Evolutionary conservation across 2,329 filamentous ascomycete genomes (phyloP), one percentile per base, ranked within the genome.

Genomic region (Rugonectria rugulosa): DNA sequence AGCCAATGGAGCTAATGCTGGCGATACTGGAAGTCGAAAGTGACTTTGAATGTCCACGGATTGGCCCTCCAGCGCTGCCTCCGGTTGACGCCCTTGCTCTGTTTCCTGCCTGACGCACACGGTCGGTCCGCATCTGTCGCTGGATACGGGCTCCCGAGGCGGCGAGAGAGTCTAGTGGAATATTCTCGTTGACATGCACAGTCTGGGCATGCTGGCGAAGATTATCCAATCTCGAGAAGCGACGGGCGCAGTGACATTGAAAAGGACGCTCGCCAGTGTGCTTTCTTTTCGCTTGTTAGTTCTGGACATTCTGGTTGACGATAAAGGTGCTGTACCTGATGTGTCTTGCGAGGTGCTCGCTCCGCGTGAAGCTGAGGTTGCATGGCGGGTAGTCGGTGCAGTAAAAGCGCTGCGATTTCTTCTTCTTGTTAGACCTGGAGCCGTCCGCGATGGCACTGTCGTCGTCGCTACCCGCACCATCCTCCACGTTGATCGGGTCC

Each of bases 261-360:
- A 98, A 99, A 0, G 95, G 95, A 23, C 95, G 88, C 78, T 99
- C 95, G 48, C 95, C 95, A 1, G 95, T 99, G 70, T 99, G 95
- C 84, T 98, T 98, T 67, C 92, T 56, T 46, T 7, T 4, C 26
- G 7, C 20, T n/a, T 36, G 53, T 56, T 56, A 56, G 53, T 17
- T 29, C 19, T 3, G 20, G 5, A 5, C 6, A 29, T 37, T 23
- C 10, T 40, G 52, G 38, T 43, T 24, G 38, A 41, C 6, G 10
- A 15, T 9, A 15, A 3, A 40, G 15, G 21, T 21, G 14, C 53
- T 66, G 29, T 82, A 93, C 88, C 93, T 87, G 66, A 99, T 98
- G 70, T 99, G 95, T 46, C 95, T 85, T 14, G 94, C 94, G 57
- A 99, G 75, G 78, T 99, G 95, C 72, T 99, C 95, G 70, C 94